Evolutionary conservation across 495 filamentous ascomycete genomes (phyloP).

Genomic region (Penicillium canariense): DNA sequence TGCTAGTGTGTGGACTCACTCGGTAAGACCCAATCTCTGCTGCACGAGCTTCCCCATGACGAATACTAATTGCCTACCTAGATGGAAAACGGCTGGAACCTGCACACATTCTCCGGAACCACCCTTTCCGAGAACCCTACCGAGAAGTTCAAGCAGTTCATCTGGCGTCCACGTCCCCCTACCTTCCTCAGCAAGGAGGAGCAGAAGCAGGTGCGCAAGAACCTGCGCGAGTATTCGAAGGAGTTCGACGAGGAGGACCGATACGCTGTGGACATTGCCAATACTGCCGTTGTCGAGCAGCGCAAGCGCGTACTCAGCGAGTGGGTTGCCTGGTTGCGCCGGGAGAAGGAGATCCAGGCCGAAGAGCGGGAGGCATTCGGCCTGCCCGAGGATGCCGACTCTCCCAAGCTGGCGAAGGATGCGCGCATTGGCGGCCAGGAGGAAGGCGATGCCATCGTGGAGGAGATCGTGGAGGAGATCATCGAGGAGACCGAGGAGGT

Average conservation of each 20-base stretch:
- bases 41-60: background rate
- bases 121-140: constrained; percentile 87
- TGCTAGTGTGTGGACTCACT: constrained; percentile 92
- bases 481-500: constrained; percentile 92
- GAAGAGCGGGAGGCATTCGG: constrained; percentile 70
- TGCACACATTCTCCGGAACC: constrained; percentile 93
- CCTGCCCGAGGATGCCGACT: constrained; percentile 60
- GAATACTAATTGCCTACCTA: constrained; percentile 28
- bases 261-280: constrained; percentile 85
- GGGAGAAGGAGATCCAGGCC: constrained; percentile 67
- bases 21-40: constrained; percentile 54
- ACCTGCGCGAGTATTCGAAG: constrained; percentile 92
- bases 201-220: constrained; percentile 97
- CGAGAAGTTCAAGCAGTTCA: constrained; percentile 95
- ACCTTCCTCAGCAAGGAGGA: constrained; percentile 90
- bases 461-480: constrained; percentile 91
- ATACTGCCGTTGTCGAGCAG: constrained; percentile 87
- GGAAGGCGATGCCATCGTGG: constrained; percentile 69
- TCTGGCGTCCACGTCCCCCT: constrained; percentile 88
- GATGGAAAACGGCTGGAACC: constrained; percentile 99
- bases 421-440: constrained; percentile 46
- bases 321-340: constrained; percentile 82
- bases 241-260: constrained; percentile 94
- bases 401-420: constrained; percentile 53
- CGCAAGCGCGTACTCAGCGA: constrained; percentile 81